These are phyloP conservation scores for Colletotrichum navitas DNA, from an alignment of 2,329 filamentous ascomycete species.

Conservation along the genomic window DNA sequence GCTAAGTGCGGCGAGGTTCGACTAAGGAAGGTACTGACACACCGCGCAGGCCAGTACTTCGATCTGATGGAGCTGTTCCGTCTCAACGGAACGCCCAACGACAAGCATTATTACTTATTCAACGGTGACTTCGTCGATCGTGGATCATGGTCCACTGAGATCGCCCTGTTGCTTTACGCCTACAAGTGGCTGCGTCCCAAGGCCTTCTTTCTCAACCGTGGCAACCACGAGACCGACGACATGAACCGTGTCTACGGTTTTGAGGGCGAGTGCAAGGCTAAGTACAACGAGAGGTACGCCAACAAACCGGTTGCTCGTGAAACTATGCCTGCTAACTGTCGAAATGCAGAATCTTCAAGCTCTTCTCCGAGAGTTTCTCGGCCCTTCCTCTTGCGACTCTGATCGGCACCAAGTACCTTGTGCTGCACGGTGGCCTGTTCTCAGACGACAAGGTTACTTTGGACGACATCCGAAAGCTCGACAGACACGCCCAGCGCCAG, in stretches of 20 bases:
- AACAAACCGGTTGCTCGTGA: not conserved
- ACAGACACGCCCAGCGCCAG: slow-evolving; percentile 91
- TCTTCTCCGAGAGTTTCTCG: slow-evolving; percentile 98
- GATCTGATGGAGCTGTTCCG: slow-evolving; percentile 97
- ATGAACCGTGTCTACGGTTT: slow-evolving; percentile 99
- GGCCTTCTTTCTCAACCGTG: slow-evolving; percentile 94
- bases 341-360: slow-evolving; percentile 81
- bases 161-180: slow-evolving; percentile 91
- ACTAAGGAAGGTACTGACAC: slow-evolving; percentile 44
- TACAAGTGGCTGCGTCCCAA: slow-evolving; percentile 96
- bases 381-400: slow-evolving; percentile 92
- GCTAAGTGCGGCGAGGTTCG: slow-evolving; percentile 41
- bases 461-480: slow-evolving; percentile 93
- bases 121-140: slow-evolving; percentile 99
- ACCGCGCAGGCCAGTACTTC: slow-evolving; percentile 87
- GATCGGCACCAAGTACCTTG: slow-evolving; percentile 90
- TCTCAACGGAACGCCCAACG: slow-evolving; percentile 85
- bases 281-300: slow-evolving; percentile 85
- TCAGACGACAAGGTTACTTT: slow-evolving; percentile 93
- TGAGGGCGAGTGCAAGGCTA: slow-evolving; percentile 97
- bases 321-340: slow-evolving; percentile 41
- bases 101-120: slow-evolving; percentile 94
- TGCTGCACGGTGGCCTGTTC: slow-evolving; percentile 94
- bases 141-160: slow-evolving; percentile 98
- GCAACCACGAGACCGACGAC: slow-evolving; percentile 98